Evolutionary conservation across 768 basidiomycete genomes (phyloP).

Genomic region (Phylloporus arenicola): DNA sequence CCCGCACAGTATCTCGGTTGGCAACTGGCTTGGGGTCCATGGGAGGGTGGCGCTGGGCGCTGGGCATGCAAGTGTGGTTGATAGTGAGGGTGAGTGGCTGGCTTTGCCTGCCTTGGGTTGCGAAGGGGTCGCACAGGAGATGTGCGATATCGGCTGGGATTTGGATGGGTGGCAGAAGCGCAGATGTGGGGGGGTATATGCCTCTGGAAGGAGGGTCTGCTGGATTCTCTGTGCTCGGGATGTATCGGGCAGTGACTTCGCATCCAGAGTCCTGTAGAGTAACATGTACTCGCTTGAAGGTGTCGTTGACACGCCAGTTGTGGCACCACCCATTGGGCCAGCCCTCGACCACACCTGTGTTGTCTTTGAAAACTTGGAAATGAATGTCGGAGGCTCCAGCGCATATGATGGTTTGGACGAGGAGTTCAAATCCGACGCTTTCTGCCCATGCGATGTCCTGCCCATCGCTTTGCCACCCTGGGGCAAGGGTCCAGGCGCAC

Average conservation of each 20-base stretch:
- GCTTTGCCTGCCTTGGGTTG: background rate
- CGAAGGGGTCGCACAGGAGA: background rate
- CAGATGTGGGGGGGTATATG: background rate
- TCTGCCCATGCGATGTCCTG: constrained; percentile 47
- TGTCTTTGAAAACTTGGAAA: constrained; percentile 17
- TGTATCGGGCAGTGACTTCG: background rate
- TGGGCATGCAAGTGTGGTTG: too few relatives aligned
- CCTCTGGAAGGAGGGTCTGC: background rate
- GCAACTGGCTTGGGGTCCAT: too few relatives aligned
- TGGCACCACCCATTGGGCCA: constrained; percentile 31
- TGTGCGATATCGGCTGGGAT: background rate
- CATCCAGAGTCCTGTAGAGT: constrained; percentile 3
- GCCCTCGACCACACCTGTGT: constrained; percentile 34
- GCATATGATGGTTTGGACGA: constrained; percentile 19
- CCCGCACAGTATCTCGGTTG: too few relatives aligned
- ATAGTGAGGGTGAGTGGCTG: background rate
- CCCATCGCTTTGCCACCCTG: constrained; percentile 23
- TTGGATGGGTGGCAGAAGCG: constrained; percentile 1
- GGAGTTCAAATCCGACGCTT: constrained; percentile 39
- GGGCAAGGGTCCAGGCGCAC: too few relatives aligned
- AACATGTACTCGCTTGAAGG: constrained; percentile 26
- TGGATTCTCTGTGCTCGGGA: constrained; percentile 13
- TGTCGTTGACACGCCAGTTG: constrained; percentile 23
- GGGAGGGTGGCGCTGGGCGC: too few relatives aligned
- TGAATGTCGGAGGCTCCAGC: background rate